Base-by-base conservation (phyloP, 2,329 filamentous ascomycete genomes). In the Cryphonectria carpinicola region DNA sequence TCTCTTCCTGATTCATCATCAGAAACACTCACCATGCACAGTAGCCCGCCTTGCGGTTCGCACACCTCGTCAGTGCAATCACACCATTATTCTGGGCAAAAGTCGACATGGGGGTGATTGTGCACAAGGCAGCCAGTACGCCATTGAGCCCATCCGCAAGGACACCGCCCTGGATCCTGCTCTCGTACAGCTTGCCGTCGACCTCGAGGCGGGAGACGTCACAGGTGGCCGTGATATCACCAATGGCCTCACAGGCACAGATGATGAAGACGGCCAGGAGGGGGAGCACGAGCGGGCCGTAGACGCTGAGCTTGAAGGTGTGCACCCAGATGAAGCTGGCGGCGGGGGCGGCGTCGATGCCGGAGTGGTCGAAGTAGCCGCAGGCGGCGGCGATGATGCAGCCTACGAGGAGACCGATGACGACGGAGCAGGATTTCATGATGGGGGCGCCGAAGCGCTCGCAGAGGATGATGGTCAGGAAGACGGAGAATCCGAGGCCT, bases 21-120 rank as follows among this genome's bases (percentile, higher is more conserved):
- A n/a, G 4, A 25, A 11, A 63, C 32, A 74, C 77, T 70, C 73
- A 80, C 80, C 87, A 94, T 77, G 90, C 92, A 65, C 90, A 92
- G 78, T 94, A 94, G 5, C 93, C 93, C 6, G 93, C 93, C 63
- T 90, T 92, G 68, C 93, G 88, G 79, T 94, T 95, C 0, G 93
- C 93, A 78, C 93, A 95, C 22, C 92, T 87, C 0, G 93, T 96
- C 61, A 96, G 84, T 0, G 93, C 91, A 72, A 96, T 95, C 66
- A 95, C 92, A 49, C 93, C 93, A 78, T 95, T 95, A 82, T 95
- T 95, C 79, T 95, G 92, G 0, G 93, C 93, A 75, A 95, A 95
- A 0, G 90, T 92, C 1, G 89, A 90, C 88, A 95, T 93, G 41
- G 93, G 92, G 0, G 92, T 93, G 74, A 93, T 92, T 64, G 93